Evolutionary conservation across 148 eudicot species (phyloP).

Genomic region (Fallopia convolvulus): DNA sequence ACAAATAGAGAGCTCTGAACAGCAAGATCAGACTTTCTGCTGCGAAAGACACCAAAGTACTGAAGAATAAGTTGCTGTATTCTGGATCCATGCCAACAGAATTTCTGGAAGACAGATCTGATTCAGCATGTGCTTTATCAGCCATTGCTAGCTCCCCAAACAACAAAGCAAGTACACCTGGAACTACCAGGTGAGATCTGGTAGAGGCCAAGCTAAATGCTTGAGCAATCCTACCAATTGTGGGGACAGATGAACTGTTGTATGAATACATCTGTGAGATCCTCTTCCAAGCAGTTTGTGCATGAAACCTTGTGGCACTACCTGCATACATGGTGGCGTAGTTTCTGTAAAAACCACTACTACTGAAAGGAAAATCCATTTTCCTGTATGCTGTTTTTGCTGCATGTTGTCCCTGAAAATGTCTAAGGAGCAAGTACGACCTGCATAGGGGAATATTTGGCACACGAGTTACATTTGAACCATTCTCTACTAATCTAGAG

Average conservation of each 20-base stretch:
- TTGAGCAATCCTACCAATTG: slow-evolving; percentile 22
- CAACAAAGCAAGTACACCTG: slow-evolving; percentile 24
- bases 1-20: slow-evolving; percentile 26
- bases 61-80: slow-evolving; percentile 24
- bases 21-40: slow-evolving; percentile 23
- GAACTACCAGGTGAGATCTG: slow-evolving; percentile 28
- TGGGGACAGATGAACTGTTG: slow-evolving; percentile 10
- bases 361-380: slow-evolving; percentile 7
- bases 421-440: slow-evolving; percentile 10
- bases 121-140: slow-evolving; percentile 22
- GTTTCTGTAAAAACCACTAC: slow-evolving; percentile 10
- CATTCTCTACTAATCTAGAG: slow-evolving; percentile 15
- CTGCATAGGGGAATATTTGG: slow-evolving; percentile 10
- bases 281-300: slow-evolving; percentile 27
- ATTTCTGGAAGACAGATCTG: slow-evolving; percentile 14
- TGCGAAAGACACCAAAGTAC: slow-evolving; percentile 14
- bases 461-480: slow-evolving; percentile 7
- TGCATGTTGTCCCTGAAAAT: slow-evolving; percentile 9
- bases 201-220: slow-evolving; percentile 29
- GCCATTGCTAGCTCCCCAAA: slow-evolving; percentile 24
- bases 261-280: slow-evolving; percentile 14
- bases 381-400: slow-evolving; percentile 17
- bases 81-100: slow-evolving; percentile 15
- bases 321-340: slow-evolving; percentile 12
- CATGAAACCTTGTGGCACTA: slow-evolving; percentile 22